phyloP scores from a whole-genome alignment of 2,329 filamentous ascomycete species.

The Ophiostoma angusticollis region DNA sequence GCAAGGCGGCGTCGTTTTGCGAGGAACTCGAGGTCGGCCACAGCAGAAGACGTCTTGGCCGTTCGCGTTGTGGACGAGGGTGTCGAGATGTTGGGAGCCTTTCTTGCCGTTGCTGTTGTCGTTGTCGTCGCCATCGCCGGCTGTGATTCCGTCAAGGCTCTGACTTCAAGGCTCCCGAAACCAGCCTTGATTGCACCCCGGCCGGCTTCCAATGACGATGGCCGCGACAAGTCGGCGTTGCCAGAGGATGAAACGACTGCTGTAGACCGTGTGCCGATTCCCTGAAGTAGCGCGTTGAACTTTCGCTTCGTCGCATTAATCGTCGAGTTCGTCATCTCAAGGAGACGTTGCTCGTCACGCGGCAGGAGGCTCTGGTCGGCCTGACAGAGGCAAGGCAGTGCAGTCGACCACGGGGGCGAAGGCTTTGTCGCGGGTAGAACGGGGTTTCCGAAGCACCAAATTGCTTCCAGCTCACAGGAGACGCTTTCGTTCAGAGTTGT shows the following conservation, averaged over 20 bases:
- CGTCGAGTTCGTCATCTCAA: too few species aligned
- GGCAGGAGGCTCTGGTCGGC: background rate
- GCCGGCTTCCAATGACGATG: background rate
- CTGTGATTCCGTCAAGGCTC: background rate
- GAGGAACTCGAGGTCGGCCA: conserved; percentile 28
- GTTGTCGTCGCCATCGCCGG: background rate
- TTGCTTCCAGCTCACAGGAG: too few species aligned
- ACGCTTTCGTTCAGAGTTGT: too few species aligned
- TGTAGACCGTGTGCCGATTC: conserved; percentile 40
- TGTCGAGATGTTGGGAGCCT: background rate
- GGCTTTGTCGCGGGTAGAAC: too few species aligned
- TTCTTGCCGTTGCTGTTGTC: background rate
- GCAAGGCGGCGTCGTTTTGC: conserved; percentile 42
- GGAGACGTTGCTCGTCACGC: too few species aligned
- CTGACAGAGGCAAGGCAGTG: background rate
- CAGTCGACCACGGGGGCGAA: too few species aligned
- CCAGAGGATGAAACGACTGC: conserved; percentile 26
- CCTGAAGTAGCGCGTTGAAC: conserved; percentile 63
- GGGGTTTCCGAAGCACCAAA: too few species aligned
- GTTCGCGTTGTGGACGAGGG: background rate
- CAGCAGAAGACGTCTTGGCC: conserved; percentile 1
- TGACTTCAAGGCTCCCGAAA: too few species aligned
- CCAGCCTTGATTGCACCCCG: background rate
- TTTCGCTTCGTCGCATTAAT: conserved; percentile 77
- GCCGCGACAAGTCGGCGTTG: conserved; percentile 16